Conservation (phyloP, 1,284 basidiomycete genomes). For the Erythrobasidium hasegawianum region DNA sequence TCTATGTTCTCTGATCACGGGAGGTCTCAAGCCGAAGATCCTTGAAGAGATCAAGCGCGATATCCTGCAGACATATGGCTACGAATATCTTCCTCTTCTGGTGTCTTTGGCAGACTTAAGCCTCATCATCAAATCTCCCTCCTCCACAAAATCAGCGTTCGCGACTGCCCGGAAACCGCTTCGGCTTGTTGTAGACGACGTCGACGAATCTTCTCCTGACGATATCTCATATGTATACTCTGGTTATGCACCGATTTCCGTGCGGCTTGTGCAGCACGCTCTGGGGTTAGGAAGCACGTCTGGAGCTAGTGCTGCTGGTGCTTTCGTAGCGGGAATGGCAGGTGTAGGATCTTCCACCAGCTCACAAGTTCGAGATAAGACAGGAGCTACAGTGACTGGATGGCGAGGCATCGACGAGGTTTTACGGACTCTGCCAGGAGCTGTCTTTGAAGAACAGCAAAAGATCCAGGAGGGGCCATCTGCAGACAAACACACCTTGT, state of each 20-base stretch:
- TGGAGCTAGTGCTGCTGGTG: slow-evolving; percentile 54
- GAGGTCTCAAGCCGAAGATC: slow-evolving; percentile 80
- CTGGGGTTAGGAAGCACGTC: slow-evolving; percentile 65
- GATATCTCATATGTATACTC: slow-evolving; percentile 96
- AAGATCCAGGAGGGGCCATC: slow-evolving; percentile 49
- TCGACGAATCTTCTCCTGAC: slow-evolving; percentile 65
- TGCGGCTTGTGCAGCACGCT: slow-evolving; percentile 85
- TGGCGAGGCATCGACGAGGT: slow-evolving; percentile 97
- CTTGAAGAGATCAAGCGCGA: slow-evolving; percentile 88
- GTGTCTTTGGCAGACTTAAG: slow-evolving; percentile 71
- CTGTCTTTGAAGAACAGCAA: slow-evolving; percentile 75
- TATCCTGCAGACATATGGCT: slow-evolving; percentile 87
- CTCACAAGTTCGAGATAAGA: slow-evolving; percentile 50
- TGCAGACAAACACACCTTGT: slow-evolving; percentile 44
- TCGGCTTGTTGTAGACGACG: slow-evolving; percentile 87
- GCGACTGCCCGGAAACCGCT: slow-evolving; percentile 71
- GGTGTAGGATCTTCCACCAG: slow-evolving; percentile 49
- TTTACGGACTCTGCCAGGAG: slow-evolving; percentile 72
- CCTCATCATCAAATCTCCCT: slow-evolving; percentile 55
- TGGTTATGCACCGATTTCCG: slow-evolving; percentile 89
- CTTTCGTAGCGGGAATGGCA: slow-evolving; percentile 51
- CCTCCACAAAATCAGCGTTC: slow-evolving; percentile 57
- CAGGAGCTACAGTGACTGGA: slow-evolving; percentile 65
- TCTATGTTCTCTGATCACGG: slow-evolving; percentile 73
- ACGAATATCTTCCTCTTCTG: slow-evolving; percentile 77